Conservation (phyloP, 2,329 filamentous ascomycete species). For the Hypoxylon sp. region DNA sequence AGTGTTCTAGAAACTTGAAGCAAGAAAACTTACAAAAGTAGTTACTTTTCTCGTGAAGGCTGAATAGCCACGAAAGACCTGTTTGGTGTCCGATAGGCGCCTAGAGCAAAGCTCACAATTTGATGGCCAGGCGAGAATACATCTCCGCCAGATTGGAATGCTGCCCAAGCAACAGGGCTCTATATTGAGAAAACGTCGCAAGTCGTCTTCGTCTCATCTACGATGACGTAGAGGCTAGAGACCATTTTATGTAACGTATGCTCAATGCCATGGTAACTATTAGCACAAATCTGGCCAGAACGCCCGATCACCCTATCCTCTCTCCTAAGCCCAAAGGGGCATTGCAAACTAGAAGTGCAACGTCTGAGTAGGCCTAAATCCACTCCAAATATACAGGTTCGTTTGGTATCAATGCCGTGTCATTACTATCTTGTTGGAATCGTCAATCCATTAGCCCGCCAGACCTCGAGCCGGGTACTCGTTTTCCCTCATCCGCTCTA, state of each 20-base stretch:
- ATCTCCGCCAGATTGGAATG: constrained; percentile 26
- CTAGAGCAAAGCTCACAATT: constrained; percentile 32
- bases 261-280: constrained; percentile 49
- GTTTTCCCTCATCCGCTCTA: constrained; percentile 66
- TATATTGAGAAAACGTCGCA: constrained; percentile 52
- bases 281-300: constrained; percentile 48
- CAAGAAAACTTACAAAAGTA: constrained; percentile 32
- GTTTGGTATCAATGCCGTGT: constrained; percentile 43
- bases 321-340: constrained; percentile 42
- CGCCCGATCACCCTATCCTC: constrained; percentile 43
- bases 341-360: constrained; percentile 45
- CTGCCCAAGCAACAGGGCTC: constrained; percentile 41
- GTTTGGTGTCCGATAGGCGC: constrained; percentile 10
- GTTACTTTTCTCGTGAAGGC: background rate
- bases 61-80: constrained; percentile 1
- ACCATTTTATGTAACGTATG: constrained; percentile 51
- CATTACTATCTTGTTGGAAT: constrained; percentile 32
- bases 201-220: constrained; percentile 46
- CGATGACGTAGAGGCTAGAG: constrained; percentile 44
- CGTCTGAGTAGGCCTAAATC: constrained; percentile 45
- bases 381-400: constrained; percentile 49
- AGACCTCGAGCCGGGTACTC: constrained; percentile 53
- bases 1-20: constrained; percentile 32
- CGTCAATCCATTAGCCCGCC: constrained; percentile 43
- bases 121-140: constrained; percentile 11